These are phyloP conservation scores for Lactarius akahatsu DNA, from an alignment of 768 basidiomycete species.

Conservation along the genomic window DNA sequence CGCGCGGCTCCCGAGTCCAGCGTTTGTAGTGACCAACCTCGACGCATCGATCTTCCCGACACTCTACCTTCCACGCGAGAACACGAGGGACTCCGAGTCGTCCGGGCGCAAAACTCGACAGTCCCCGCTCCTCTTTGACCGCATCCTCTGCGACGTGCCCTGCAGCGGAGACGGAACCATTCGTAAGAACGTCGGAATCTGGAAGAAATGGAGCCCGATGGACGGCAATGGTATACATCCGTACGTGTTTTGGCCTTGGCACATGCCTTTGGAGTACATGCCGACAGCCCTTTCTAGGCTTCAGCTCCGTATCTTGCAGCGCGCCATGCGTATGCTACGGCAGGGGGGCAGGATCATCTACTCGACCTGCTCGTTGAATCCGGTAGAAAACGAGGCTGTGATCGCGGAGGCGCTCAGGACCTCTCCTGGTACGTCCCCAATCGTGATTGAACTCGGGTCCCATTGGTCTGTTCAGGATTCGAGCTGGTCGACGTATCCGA, in stretches of 20 bases:
- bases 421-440: constrained; percentile 54
- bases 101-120: constrained; percentile 35
- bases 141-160: constrained; percentile 95
- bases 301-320: constrained; percentile 87
- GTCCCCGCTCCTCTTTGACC: constrained; percentile 72
- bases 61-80: constrained; percentile 48
- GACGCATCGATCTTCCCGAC: constrained; percentile 87
- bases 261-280: not conserved
- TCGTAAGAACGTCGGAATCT: constrained; percentile 92
- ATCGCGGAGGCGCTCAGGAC: constrained; percentile 76
- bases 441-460: not conserved
- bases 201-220: constrained; percentile 86
- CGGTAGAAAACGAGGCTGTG: constrained; percentile 96
- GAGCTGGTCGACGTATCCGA: constrained; percentile 75
- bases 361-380: constrained; percentile 97
- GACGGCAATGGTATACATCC: constrained; percentile 91
- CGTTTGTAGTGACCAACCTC: constrained; percentile 92
- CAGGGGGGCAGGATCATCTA: constrained; percentile 93
- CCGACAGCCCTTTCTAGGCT: constrained; percentile 52
- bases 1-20: constrained; percentile 87
- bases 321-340: constrained; percentile 87
- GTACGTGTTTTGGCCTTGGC: constrained; percentile 46
- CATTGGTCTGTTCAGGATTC: constrained; percentile 50
- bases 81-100: constrained; percentile 32
- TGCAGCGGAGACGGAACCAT: constrained; percentile 97